Evolutionary conservation across 345 rosid genomes (phyloP), one percentile per base, ranked within the genome.

Genomic region (Populus simonii): DNA sequence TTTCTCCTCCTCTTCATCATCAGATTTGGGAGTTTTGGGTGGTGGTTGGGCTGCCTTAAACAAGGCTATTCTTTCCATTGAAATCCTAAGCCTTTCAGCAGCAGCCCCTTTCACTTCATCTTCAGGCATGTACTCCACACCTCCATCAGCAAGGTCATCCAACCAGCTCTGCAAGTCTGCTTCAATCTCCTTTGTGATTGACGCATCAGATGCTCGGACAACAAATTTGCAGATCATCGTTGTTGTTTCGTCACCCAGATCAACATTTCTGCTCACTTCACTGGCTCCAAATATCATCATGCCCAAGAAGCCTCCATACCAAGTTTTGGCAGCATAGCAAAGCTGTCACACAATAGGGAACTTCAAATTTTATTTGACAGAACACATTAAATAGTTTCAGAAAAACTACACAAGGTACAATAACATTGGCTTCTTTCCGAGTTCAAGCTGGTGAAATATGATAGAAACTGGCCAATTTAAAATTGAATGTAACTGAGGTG

Each of bases 221-320:
- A 93, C 94, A 76, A 96, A 96, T 83, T 93, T 96, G 91, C 99
- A 96, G 80, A 93, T 86, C 99, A 96, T 93, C 41, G 96, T 93
- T 0, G 99, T 96, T 20, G 97, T 92, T 84, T 93, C 99, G 10
- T 96, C 99, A 16, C 98, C 99, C 59, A 96, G 87, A 76, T 96
- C 99, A 78, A 96, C 94, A 76, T 96, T 93, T 84, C 99, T 89
- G 89, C 98, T 96, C 69, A 96, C 96, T 88, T 96, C 99, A 88
- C 97, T 96, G 76, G 99, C 97, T 77, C 99, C 99, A 82, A 96
- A 93, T 43, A 96, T 81, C 98, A 92, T 96, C 96, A 96, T 78
- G 43, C 98, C 97, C 81, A 95, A 72, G 82, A 92, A 93, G 72
- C 98, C 98, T 72, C 98, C 98, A 81, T 89, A 91, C 99, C 98